phyloP scores from a whole-genome alignment of 2,329 filamentous ascomycete species.

The Fusarium clavum region DNA sequence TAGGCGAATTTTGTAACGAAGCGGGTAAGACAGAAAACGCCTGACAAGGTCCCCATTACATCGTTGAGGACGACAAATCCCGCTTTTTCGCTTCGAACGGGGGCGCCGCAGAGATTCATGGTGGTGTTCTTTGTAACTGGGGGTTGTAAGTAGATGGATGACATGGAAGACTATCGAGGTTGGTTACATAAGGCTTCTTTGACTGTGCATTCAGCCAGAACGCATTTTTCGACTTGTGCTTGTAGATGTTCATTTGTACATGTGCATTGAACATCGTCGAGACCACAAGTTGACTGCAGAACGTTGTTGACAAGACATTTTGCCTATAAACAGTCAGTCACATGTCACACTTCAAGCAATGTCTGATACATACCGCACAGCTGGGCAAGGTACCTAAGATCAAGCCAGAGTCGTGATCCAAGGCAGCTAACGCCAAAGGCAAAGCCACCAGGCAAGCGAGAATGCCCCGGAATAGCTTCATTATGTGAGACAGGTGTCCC shows the following conservation, averaged over 20 bases:
- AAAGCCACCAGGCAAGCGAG: background rate
- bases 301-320: background rate
- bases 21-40: conserved; percentile 56
- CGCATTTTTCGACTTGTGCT: background rate
- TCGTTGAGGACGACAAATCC: conserved; percentile 19
- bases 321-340: background rate
- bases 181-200: background rate
- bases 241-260: background rate
- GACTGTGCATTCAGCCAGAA: background rate
- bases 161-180: accelerated
- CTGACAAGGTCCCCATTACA: conserved; percentile 50
- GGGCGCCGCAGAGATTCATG: conserved; percentile 43
- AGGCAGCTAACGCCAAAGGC: background rate
- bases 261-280: background rate
- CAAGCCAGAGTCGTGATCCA: background rate
- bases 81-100: conserved; percentile 47
- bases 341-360: no score
- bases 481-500: background rate
- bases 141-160: background rate
- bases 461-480: background rate
- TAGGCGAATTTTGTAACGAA: conserved; percentile 51
- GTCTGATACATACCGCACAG: background rate
- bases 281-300: background rate
- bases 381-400: background rate
- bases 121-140: conserved; percentile 44